Evolutionary conservation across 371 early-diverging fungal genomes (phyloP), one percentile per base, ranked within the genome.

Genomic region (Rhizopus delemar): DNA sequence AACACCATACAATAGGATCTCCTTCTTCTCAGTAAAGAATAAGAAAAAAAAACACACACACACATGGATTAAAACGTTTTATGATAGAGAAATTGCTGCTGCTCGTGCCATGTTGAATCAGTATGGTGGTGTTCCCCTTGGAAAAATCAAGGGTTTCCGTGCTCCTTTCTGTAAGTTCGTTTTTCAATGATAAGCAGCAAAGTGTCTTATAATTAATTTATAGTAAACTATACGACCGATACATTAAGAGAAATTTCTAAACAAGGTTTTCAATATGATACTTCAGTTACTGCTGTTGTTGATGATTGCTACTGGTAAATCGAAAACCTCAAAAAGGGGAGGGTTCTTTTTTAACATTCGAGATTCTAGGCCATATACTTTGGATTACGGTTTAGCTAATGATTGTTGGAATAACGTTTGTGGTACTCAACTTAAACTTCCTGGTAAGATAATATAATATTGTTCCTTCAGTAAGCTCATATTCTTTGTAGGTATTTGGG

Each of bases 341-440:
- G 22, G 22, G 22, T 22, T 22, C 22, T 8, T 11, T 38, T 8
- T 46, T 31, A 53, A 53, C 33, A 31, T 28, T 8, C 12, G 12
- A 5, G 28, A 38, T 32, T n/a, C 12, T 58, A 77, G 77, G 77
- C 90, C 90, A 4, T 90, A 90, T 65, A 90, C 90, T 3, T 72
- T 90, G 31, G 90, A 90, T 59, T 72, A 84, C 64, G 90, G 90
- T 57, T 63, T 86, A 48, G 84, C 85, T 41, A 88, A 86, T 38
- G 89, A 88, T 61, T 90, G 90, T 68, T 84, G 81, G 86, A 83
- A 73, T 43, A 74, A 75, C 32, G 74, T 86, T 41, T 90, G 90
- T 53, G 65, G 70, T 35, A 62, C 78, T 22, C 53, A 65, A 11
- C 65, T 87, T 41, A 78, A 77, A 35, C 64, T 78, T 34, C 86